Evolutionary conservation across 371 early-diverging fungal genomes (phyloP).

Genomic region (Mucor mucedo): DNA sequence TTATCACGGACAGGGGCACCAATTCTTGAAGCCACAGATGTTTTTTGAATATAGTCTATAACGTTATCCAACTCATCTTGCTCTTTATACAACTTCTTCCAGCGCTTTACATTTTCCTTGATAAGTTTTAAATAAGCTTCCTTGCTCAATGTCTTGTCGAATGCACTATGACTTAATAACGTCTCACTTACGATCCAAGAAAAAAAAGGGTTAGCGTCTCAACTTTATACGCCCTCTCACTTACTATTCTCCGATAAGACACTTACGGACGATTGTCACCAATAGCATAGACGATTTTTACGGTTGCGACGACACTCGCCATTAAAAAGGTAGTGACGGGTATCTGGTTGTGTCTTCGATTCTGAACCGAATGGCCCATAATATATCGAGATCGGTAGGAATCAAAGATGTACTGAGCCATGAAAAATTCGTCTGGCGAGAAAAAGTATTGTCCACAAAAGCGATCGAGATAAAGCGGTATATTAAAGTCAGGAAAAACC

Average conservation of each 20-base stretch:
- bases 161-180: conserved; percentile 2
- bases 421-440: conserved; percentile 35
- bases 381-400: neutral
- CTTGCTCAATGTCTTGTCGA: conserved; percentile 5
- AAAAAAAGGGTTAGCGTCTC: neutral
- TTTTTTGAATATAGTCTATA: conserved; percentile 4
- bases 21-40: conserved; percentile 1
- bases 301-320: conserved; percentile 23
- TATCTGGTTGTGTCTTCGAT: neutral
- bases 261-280: conserved; percentile 24
- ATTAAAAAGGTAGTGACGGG: conserved; percentile 2
- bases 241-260: neutral
- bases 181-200: neutral
- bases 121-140: conserved; percentile 8
- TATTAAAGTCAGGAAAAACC: conserved; percentile 25
- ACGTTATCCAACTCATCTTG: conserved; percentile 6
- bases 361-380: neutral
- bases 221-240: neutral
- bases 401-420: conserved; percentile 17
- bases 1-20: neutral
- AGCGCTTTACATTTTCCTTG: neutral
- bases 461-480: conserved; percentile 26
- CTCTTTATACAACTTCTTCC: conserved; percentile 10
- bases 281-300: conserved; percentile 28
- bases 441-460: conserved; percentile 33